Conservation (phyloP, 108 stramenopile species). For the Stephanodiscus minutulus region DNA sequence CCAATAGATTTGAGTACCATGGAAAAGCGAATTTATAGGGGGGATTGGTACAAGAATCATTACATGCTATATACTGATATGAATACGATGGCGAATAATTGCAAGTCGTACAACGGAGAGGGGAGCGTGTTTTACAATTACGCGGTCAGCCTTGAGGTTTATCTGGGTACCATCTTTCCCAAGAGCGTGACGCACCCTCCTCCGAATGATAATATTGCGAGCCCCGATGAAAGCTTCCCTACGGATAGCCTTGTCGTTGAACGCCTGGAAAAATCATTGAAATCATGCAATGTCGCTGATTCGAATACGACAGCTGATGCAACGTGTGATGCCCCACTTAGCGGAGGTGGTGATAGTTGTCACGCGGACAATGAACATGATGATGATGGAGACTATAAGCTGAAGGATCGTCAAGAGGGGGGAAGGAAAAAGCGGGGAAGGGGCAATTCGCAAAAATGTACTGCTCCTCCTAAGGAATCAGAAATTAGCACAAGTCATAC, state of each 20-base stretch:
- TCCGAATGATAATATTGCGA: neutral
- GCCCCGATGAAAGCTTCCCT: neutral
- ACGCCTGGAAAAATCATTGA: neutral
- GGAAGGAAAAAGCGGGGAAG: constrained; percentile 3
- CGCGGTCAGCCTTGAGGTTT: constrained; percentile 78
- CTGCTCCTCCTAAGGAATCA: neutral
- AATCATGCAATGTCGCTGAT: neutral
- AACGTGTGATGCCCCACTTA: neutral
- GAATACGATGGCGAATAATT: constrained; percentile 92
- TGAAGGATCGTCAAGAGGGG: neutral
- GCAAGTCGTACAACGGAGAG: constrained; percentile 90
- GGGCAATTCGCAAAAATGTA: neutral
- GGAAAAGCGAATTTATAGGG: constrained; percentile 84
- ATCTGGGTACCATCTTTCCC: constrained; percentile 58
- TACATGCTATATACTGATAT: constrained; percentile 83
- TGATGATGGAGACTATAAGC: constrained; percentile 1
- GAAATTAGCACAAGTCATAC: neutral
- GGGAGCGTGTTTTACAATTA: constrained; percentile 74
- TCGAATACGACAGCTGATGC: neutral
- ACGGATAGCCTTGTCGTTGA: neutral
- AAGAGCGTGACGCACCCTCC: constrained; percentile 13
- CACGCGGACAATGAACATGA: neutral
- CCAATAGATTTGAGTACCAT: constrained; percentile 93
- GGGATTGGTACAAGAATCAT: constrained; percentile 80
- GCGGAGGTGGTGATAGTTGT: constrained; percentile 9